Conservation (phyloP, 345 rosid species). For the Eutrema japonicum region DNA sequence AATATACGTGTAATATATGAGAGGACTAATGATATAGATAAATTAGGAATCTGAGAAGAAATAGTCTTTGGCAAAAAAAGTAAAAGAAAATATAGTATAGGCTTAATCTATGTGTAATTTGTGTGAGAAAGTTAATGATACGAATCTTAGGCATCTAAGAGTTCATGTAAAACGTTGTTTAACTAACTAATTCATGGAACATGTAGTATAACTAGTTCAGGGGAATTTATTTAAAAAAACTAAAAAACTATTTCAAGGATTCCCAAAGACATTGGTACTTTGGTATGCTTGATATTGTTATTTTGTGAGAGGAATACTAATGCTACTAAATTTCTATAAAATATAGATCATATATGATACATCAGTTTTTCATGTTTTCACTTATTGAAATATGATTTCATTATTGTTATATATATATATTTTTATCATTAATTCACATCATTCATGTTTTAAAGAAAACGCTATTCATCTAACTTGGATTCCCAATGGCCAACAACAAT, state of each 20-base stretch:
- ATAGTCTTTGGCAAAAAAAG: not conserved
- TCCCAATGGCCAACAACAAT: not conserved
- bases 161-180: not conserved
- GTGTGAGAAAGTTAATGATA: too few relatives aligned
- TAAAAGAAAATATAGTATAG: not conserved
- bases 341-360: too few relatives aligned
- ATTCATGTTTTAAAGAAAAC: not conserved
- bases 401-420: too few relatives aligned
- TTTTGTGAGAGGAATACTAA: not conserved
- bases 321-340: not conserved
- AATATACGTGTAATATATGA: not conserved
- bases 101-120: not conserved
- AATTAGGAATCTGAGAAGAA: not conserved
- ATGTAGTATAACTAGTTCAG: not conserved
- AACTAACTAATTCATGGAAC: constrained; percentile 5
- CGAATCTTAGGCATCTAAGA: not conserved
- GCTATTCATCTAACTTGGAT: not conserved
- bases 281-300: not conserved
- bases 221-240: not conserved
- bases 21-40: not conserved
- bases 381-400: not conserved
- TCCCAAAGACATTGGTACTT: not conserved
- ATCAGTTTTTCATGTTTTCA: not conserved
- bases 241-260: not conserved
- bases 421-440: too few relatives aligned